Evolutionary conservation across 2,329 filamentous ascomycete genomes (phyloP).

Genomic region (Cytospora piceicola): DNA sequence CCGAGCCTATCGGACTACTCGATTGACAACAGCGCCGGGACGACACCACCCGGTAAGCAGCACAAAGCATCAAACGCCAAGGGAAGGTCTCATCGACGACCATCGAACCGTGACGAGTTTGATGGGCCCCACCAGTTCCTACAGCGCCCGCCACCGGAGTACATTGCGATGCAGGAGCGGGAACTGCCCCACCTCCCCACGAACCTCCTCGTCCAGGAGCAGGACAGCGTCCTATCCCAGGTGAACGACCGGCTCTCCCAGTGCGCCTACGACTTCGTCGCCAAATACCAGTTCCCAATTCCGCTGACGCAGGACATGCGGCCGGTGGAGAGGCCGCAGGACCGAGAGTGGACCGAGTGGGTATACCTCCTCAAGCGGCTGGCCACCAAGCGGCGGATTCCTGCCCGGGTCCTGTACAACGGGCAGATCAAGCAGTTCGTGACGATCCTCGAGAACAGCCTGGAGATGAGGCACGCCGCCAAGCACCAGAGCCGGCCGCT

Average conservation of each 20-base stretch:
- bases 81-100: slow-evolving; percentile 61
- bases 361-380: slow-evolving; percentile 84
- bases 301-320: slow-evolving; percentile 82
- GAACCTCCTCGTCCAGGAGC: slow-evolving; percentile 80
- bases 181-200: slow-evolving; percentile 82
- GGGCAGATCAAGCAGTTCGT: slow-evolving; percentile 91
- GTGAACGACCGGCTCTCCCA: slow-evolving; percentile 85
- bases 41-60: slow-evolving; percentile 47
- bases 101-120: slow-evolving; percentile 86
- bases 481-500: slow-evolving; percentile 82
- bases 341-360: slow-evolving; percentile 91
- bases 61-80: slow-evolving; percentile 50
- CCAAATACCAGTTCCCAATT: slow-evolving; percentile 89
- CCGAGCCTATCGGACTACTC: slow-evolving; percentile 65
- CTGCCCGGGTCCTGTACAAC: slow-evolving; percentile 81
- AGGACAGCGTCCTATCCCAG: slow-evolving; percentile 77
- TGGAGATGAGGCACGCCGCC: slow-evolving; percentile 85
- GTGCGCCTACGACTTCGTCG: slow-evolving; percentile 88
- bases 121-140: slow-evolving; percentile 85
- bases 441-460: slow-evolving; percentile 83
- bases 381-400: slow-evolving; percentile 84
- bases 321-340: slow-evolving; percentile 72
- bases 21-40: slow-evolving; percentile 53
- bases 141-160: slow-evolving; percentile 70
- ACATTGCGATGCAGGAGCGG: slow-evolving; percentile 75